Percentiles rank a stretch among this genome's conserved stretches.
Conservation (phyloP, 2,329 filamentous ascomycete species). For the Ceratocystis papillata region DNA sequence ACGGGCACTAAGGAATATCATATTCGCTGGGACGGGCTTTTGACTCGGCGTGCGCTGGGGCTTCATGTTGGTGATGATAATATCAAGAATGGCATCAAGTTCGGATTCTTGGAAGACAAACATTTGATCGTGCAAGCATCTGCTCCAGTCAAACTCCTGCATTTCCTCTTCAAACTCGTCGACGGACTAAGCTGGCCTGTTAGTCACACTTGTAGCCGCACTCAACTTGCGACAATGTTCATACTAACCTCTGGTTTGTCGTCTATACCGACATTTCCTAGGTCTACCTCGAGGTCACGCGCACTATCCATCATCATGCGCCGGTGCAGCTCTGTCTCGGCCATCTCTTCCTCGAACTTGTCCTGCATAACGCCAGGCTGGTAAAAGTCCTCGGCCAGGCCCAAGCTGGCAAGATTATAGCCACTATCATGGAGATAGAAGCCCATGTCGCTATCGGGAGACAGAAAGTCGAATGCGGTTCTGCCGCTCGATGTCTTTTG, state of each 20-base stretch:
- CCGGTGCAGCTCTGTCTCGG: conserved; percentile 87
- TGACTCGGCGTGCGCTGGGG: conserved; percentile 92
- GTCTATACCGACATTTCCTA: conserved; percentile 91
- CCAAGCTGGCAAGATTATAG: conserved; percentile 56
- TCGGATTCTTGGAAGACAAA: conserved; percentile 97
- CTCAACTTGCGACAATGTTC: not conserved
- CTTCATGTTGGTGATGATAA: conserved; percentile 96
- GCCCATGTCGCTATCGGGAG: conserved; percentile 91
- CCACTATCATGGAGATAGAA: conserved; percentile 91
- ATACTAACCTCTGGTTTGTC: conserved; percentile 74
- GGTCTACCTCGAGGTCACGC: conserved; percentile 87
- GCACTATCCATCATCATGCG: conserved; percentile 99
- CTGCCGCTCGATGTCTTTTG: conserved; percentile 88
- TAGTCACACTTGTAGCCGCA: not conserved
- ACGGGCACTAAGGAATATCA: conserved; percentile 87
- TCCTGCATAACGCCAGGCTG: conserved; percentile 85
- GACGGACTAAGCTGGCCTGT: conserved; percentile 38
- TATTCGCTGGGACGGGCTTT: conserved; percentile 93
- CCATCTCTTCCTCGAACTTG: conserved; percentile 92
- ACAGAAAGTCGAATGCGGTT: conserved; percentile 90
- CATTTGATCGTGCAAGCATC: conserved; percentile 96
- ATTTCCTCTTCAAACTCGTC: conserved; percentile 72
- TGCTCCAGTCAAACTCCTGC: conserved; percentile 91
- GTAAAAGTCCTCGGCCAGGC: conserved; percentile 86
- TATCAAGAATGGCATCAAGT: conserved; percentile 80